These are phyloP conservation scores for Trifolium subterraneum DNA, from an alignment of 306 rosid genomes.

Conservation along the genomic window DNA sequence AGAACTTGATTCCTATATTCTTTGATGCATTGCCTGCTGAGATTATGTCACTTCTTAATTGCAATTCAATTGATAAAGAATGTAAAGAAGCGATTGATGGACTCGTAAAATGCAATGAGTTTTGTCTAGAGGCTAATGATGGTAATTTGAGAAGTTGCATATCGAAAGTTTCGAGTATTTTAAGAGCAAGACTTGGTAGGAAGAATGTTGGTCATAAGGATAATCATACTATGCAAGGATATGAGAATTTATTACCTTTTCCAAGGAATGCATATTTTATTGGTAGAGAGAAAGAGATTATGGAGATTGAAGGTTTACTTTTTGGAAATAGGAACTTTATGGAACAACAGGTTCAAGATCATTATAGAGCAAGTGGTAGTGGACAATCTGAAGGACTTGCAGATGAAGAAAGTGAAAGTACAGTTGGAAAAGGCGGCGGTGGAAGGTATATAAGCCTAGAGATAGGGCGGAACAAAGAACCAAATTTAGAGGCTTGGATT, in stretches of 20 bases:
- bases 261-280: slow-evolving; percentile 66
- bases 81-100: slow-evolving; percentile 76
- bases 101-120: slow-evolving; percentile 63
- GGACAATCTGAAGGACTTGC: slow-evolving; percentile 86
- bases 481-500: slow-evolving; percentile 68
- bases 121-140: slow-evolving; percentile 69
- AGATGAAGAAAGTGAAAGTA: slow-evolving; percentile 73
- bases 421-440: slow-evolving; percentile 48
- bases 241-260: slow-evolving; percentile 64
- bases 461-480: slow-evolving; percentile 69
- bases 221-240: slow-evolving; percentile 39
- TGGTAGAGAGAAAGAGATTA: slow-evolving; percentile 82
- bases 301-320: slow-evolving; percentile 70
- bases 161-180: slow-evolving; percentile 57
- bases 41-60: slow-evolving; percentile 58
- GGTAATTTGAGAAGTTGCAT: slow-evolving; percentile 72
- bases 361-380: slow-evolving; percentile 53
- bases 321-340: slow-evolving; percentile 56
- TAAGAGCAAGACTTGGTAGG: slow-evolving; percentile 78
- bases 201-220: slow-evolving; percentile 52
- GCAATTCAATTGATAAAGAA: slow-evolving; percentile 63
- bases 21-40: slow-evolving; percentile 66
- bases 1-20: slow-evolving; percentile 78
- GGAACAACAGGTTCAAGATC: slow-evolving; percentile 59
- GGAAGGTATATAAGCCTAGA: slow-evolving; percentile 76